A percentile compares a stretch with the other conserved stretches of the same genome.
Evolutionary conservation across 2,329 filamentous ascomycete species (phyloP).

Genomic region (Coniochaeta pulveracea): DNA sequence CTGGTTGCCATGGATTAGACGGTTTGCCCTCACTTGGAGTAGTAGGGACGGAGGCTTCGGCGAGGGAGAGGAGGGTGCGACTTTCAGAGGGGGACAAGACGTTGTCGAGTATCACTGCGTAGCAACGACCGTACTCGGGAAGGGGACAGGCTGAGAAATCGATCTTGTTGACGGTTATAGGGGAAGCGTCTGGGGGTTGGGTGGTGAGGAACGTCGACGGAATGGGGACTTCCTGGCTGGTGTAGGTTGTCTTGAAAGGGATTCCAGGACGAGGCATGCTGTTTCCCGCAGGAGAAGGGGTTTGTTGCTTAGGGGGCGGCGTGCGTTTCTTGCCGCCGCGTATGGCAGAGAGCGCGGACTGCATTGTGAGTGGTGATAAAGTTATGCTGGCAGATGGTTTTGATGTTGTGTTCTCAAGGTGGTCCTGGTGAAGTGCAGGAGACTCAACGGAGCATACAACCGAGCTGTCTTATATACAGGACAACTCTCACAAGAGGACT

Average conservation of each 20-base stretch:
- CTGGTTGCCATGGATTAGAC: conserved; percentile 46
- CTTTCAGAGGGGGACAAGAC: conserved; percentile 56
- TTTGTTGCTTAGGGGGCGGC: too few relatives aligned
- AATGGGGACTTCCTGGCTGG: conserved; percentile 20
- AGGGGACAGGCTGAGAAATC: conserved; percentile 40
- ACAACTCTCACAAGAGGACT: too few relatives aligned
- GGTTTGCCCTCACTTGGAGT: conserved; percentile 9
- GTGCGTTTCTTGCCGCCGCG: too few relatives aligned
- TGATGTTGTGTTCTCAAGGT: too few relatives aligned
- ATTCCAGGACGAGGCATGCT: too few relatives aligned
- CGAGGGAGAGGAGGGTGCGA: conserved; percentile 33
- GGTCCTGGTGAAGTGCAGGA: too few relatives aligned
- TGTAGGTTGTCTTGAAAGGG: conserved; percentile 19
- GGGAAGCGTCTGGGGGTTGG: conserved; percentile 26
- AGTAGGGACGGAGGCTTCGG: conserved; percentile 41
- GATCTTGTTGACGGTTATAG: conserved; percentile 35
- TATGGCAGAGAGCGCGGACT: too few relatives aligned
- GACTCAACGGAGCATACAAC: too few relatives aligned
- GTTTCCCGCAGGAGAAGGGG: not conserved
- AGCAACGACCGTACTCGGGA: conserved; percentile 38
- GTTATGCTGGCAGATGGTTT: too few relatives aligned
- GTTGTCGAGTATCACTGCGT: conserved; percentile 53
- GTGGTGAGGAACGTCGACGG: conserved; percentile 33
- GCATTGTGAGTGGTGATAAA: too few relatives aligned
- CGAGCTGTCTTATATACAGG: too few relatives aligned